Percentiles rank a stretch among this genome's conserved stretches.
phyloP scores from a whole-genome alignment of 306 rosid genomes.

The Chamaecrista fasciculata region DNA sequence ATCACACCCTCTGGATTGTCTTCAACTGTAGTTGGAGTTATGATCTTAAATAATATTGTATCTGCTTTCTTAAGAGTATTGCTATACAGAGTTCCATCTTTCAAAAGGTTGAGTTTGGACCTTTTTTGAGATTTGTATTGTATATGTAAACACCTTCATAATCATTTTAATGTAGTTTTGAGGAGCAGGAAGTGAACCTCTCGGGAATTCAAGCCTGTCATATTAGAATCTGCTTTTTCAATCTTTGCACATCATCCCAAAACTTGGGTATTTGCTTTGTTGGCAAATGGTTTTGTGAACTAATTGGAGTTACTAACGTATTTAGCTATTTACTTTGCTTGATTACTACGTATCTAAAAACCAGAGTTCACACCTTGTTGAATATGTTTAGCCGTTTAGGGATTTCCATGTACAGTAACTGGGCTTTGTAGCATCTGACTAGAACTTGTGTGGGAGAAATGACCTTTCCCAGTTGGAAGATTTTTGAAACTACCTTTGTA shows the following conservation, averaged over 20 bases:
- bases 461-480: background rate
- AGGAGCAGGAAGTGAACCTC: no score
- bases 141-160: no score
- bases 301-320: background rate
- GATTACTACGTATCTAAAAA: background rate
- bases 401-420: background rate
- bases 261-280: background rate
- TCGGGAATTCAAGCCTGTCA: no score
- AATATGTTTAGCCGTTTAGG: constrained; percentile 4
- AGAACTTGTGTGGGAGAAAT: constrained; percentile 1
- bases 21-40: background rate
- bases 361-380: background rate
- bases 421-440: constrained; percentile 4
- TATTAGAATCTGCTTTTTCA: constrained; percentile 1
- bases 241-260: background rate
- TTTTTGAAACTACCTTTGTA: background rate
- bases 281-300: constrained; percentile 20
- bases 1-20: background rate
- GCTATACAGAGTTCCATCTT: no score
- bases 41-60: background rate
- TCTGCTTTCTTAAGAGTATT: no score
- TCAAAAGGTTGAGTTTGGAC: no score
- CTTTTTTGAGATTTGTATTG: no score
- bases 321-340: background rate
- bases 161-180: no score